Conservation (phyloP, 2,329 filamentous ascomycete species). For the Paramyrothecium roridum region DNA sequence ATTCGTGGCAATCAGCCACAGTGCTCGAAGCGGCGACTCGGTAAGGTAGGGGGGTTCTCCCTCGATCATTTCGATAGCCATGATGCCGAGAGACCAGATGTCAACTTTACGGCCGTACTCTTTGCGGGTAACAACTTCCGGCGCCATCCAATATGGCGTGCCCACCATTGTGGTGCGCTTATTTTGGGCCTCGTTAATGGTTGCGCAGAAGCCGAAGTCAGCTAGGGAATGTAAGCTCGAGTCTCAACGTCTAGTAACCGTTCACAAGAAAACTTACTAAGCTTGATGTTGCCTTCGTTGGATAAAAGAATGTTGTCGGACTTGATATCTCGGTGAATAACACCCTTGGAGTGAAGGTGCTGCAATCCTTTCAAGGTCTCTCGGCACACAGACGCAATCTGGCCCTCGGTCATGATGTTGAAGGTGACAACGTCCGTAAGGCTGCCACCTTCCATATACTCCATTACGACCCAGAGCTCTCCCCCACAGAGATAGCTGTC, state of each 20-base stretch:
- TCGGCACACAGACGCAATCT: slow-evolving; percentile 92
- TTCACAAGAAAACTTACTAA: slow-evolving; percentile 63
- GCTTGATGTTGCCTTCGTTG: slow-evolving; percentile 92
- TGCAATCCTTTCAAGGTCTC: slow-evolving; percentile 91
- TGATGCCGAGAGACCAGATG: slow-evolving; percentile 97
- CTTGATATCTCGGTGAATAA: slow-evolving; percentile 98
- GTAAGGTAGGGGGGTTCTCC: slow-evolving; percentile 96
- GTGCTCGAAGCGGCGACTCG: slow-evolving; percentile 85
- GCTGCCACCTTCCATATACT: slow-evolving; percentile 98
- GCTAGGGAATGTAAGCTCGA: slow-evolving; percentile 51
- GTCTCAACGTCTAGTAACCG: neutral
- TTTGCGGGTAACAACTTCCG: slow-evolving; percentile 94
- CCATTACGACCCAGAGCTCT: slow-evolving; percentile 98
- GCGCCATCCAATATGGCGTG: slow-evolving; percentile 99
- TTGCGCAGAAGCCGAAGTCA: slow-evolving; percentile 97
- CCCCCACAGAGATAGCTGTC: slow-evolving; percentile 89
- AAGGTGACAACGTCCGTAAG: slow-evolving; percentile 98
- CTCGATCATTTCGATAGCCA: slow-evolving; percentile 99
- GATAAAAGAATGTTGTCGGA: slow-evolving; percentile 96
- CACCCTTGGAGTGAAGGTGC: slow-evolving; percentile 94
- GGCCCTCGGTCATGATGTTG: slow-evolving; percentile 97
- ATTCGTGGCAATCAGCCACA: slow-evolving; percentile 96
- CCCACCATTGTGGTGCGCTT: slow-evolving; percentile 99
- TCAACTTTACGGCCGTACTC: slow-evolving; percentile 98
- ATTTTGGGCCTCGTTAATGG: slow-evolving; percentile 95